Percentiles rank a stretch among this genome's conserved stretches.
Conservation (phyloP, 1,139 yeast species). For the Yarrowia galli region DNA sequence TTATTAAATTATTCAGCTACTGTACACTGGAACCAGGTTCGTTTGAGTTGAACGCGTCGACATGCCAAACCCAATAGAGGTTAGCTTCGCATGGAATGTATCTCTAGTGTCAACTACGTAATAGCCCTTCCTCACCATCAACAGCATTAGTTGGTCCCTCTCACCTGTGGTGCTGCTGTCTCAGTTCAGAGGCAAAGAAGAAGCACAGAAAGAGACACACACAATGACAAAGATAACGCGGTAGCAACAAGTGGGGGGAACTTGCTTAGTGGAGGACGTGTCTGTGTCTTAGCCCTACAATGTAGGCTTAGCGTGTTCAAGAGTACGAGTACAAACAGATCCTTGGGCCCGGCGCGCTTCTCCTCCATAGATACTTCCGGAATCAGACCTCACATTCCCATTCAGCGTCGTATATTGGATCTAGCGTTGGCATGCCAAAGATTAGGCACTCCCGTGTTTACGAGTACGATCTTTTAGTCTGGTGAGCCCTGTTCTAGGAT, state of each 20-base stretch:
- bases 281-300: background rate
- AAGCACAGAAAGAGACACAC: background rate
- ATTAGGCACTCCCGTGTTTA: constrained; percentile 11
- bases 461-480: background rate
- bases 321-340: too few relatives aligned
- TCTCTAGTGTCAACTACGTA: background rate
- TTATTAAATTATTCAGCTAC: background rate
- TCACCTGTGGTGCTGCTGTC: background rate
- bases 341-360: too few relatives aligned
- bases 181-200: background rate
- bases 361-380: background rate
- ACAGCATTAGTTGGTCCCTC: background rate
- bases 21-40: background rate
- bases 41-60: constrained; percentile 11
- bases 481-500: background rate
- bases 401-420: background rate
- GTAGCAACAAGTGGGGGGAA: background rate
- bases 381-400: background rate
- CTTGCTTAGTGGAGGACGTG: background rate
- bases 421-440: background rate
- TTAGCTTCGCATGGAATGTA: constrained; percentile 27
- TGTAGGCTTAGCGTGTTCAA: too few relatives aligned
- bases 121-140: background rate
- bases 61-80: constrained; percentile 12
- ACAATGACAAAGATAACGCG: background rate